Evolutionary conservation across 2,329 filamentous ascomycete genomes (phyloP), one percentile per base, ranked within the genome.

Genomic region (Sporothrix pseudoabietina): DNA sequence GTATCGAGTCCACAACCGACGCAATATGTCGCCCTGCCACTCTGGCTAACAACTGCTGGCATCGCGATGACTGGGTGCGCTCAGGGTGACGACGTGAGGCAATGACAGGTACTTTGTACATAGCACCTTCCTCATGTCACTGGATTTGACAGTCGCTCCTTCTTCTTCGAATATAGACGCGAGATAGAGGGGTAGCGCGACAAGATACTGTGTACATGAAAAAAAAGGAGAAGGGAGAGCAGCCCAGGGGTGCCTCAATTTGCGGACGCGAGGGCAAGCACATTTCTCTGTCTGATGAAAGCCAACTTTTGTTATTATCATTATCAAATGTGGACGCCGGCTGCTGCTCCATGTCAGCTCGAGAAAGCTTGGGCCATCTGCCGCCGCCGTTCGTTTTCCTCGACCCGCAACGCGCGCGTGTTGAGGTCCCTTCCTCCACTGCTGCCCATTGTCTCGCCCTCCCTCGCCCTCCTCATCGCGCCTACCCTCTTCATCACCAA

Each of bases 281-380:
- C 63, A 44, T 65, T 44, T 65, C 32, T 41, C 35, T 26, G 35
- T 65, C 59, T 65, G n/a, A 63, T 22, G 59, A 44, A 19, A 44
- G 44, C 26, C 59, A 16, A 39, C 26, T 44, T 44, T 19, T 44
- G n/a, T 22, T 65, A 22, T 35, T 68, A 4, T 68, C 4, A 35
- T 52, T 52, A 35, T 52, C 26, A 22, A 68, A 39, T 32, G 30
- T 39, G 47, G 65, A 69, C 47, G 66, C 14, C 9, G 41, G 44
- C 19, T 10, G 35, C 39, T 35, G 63, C 22, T 47, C 7, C 22
- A 55, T 55, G n/a, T 52, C 44, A 41, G 39, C 61, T 66, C 39
- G 8, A 30, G 10, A 54, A 74, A 77, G 77, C 77, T 75, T 73
- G 74, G 74, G 75, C 74, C 74, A 75, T 73, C 77, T 76, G 75